phyloP scores from a whole-genome alignment of 208 protist genomes.

The Crithidia brevicula region DNA sequence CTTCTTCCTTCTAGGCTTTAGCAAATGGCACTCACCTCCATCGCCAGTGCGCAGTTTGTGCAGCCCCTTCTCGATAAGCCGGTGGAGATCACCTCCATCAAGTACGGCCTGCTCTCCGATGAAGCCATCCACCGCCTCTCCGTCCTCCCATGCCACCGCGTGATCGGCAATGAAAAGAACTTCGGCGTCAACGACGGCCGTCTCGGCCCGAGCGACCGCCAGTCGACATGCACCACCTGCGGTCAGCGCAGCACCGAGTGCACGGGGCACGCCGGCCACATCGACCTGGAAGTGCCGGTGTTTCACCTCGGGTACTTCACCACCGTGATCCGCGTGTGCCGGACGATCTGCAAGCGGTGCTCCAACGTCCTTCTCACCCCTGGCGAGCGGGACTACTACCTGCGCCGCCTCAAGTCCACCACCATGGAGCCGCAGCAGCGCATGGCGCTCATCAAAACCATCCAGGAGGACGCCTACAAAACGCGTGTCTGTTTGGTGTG shows the following conservation, averaged over 20 bases:
- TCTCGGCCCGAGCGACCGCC: conserved; percentile 92
- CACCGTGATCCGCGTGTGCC: conserved; percentile 93
- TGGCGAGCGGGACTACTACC: conserved; percentile 77
- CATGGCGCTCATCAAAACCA: conserved; percentile 67
- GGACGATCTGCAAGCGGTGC: conserved; percentile 98
- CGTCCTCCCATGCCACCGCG: conserved; percentile 75
- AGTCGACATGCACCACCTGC: conserved; percentile 93
- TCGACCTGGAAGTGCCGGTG: conserved; percentile 98
- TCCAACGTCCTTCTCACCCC: conserved; percentile 90
- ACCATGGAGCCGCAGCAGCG: conserved; percentile 74
- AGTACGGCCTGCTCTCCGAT: conserved; percentile 91
- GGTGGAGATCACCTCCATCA: conserved; percentile 75
- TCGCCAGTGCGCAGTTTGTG: conserved; percentile 39
- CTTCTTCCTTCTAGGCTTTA: too few species aligned
- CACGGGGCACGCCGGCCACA: conserved; percentile 98
- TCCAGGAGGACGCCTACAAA: conserved; percentile 91
- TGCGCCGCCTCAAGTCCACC: conserved; percentile 38
- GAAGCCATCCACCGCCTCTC: conserved; percentile 88
- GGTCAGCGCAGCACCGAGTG: conserved; percentile 93
- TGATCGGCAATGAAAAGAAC: conserved; percentile 61
- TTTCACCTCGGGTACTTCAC: conserved; percentile 99
- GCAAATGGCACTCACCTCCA: background rate
- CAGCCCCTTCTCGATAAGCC: conserved; percentile 59
- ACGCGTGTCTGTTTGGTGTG: conserved; percentile 94
- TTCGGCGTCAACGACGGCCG: conserved; percentile 92